Evolutionary conservation across 768 basidiomycete species (phyloP).

Genomic region (Tylopilus subfusipes): DNA sequence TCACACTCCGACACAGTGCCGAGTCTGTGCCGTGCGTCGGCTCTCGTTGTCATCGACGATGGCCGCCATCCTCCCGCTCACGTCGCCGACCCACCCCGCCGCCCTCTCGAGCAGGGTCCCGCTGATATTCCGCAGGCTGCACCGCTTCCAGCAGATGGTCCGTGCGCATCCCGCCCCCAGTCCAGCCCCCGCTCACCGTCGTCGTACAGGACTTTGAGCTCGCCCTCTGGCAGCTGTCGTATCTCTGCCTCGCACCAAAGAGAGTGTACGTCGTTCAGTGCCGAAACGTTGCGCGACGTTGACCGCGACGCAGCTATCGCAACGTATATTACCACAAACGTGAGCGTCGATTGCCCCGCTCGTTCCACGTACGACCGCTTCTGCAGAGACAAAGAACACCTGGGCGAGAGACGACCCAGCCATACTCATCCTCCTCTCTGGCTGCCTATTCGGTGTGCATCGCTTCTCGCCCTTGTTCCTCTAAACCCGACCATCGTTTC

Average conservation of each 20-base stretch:
- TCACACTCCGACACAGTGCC: slow-evolving; percentile 19
- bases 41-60: slow-evolving; percentile 16
- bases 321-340: slow-evolving; percentile 99
- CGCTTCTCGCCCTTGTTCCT: background rate
- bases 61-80: slow-evolving; percentile 33
- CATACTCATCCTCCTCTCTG: slow-evolving; percentile 81
- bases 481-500: background rate
- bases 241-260: slow-evolving; percentile 86
- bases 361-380: background rate
- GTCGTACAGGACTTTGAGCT: slow-evolving; percentile 84
- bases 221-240: slow-evolving; percentile 93
- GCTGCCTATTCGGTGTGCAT: slow-evolving; percentile 63
- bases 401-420: slow-evolving; percentile 99
- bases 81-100: slow-evolving; percentile 18
- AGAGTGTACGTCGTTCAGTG: slow-evolving; percentile 64
- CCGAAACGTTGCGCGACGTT: slow-evolving; percentile 1
- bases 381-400: slow-evolving; percentile 90
- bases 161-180: too few relatives aligned
- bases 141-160: slow-evolving; percentile 87
- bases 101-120: slow-evolving; percentile 58
- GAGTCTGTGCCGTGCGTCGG: slow-evolving; percentile 14
- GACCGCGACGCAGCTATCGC: slow-evolving; percentile 58
- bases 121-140: slow-evolving; percentile 73
- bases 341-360: slow-evolving; percentile 35
- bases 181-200: background rate